Conservation (phyloP, 176 grass and related monocot species). For the Aegilops sharonensis region DNA sequence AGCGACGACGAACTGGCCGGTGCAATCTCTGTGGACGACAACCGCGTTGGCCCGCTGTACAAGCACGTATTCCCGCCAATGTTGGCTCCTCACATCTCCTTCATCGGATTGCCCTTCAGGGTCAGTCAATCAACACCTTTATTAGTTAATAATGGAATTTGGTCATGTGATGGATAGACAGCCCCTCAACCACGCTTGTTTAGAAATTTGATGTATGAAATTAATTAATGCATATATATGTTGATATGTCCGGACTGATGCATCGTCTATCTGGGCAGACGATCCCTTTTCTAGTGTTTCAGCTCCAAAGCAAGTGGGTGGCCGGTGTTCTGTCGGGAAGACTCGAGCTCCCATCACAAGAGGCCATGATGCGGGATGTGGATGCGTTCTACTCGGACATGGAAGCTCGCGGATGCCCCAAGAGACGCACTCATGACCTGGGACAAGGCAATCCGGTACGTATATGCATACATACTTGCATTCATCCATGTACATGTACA, state of each 20-base stretch:
- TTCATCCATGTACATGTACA: not conserved
- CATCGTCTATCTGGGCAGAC: not conserved
- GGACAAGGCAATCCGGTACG: not conserved
- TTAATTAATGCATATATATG: too few species aligned
- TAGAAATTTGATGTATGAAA: too few species aligned
- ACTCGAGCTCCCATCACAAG: not conserved
- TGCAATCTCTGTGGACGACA: constrained; percentile 43
- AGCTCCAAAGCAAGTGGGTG: constrained; percentile 9
- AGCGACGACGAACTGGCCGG: not conserved
- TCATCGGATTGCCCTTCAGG: constrained; percentile 65
- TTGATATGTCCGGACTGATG: too few species aligned
- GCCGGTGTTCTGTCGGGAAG: not conserved
- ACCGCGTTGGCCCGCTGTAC: constrained; percentile 59
- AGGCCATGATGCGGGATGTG: not conserved
- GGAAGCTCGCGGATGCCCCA: not conserved
- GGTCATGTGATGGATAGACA: too few species aligned
- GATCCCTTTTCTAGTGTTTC: not conserved
- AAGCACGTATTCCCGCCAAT: constrained; percentile 65
- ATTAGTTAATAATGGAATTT: too few species aligned
- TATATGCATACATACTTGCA: too few species aligned
- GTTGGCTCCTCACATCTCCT: constrained; percentile 52
- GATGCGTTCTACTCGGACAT: not conserved
- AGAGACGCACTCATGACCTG: not conserved
- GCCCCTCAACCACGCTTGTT: too few species aligned
- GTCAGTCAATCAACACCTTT: not conserved